Base-by-base conservation (phyloP, 495 filamentous ascomycete genomes). In the Rostrohypoxylon terebratum region DNA sequence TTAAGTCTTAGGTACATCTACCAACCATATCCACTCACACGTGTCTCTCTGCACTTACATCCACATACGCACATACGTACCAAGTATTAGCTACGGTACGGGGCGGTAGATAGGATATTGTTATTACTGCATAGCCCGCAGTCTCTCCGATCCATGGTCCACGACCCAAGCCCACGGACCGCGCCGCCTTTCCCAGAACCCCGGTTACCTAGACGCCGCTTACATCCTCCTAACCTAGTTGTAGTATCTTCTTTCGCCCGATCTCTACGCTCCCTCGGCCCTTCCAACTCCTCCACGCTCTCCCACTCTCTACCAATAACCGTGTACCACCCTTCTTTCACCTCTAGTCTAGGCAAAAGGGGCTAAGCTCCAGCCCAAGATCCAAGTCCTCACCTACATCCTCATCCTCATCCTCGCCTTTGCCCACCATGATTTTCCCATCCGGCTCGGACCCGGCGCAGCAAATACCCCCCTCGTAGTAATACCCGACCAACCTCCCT, bases 31-130 rank as follows among this genome's bases (percentile, higher is more conserved):
- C 42, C 42, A 45, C 42, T 20, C 42, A 45, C 42, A 45, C 42
- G 42, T 45, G 42, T 20, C 42, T 45, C 42, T 50, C 20, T 50
- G 18, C 21, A 25, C 47, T 23, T 50, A 50, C 47, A 50, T 50
- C 21, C 25, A 50, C 47, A 50, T 50, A 23, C 18, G n/a, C n/a
- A 50, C 47, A 1, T 11, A 23, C 44, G 1, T 48, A 48, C 16
- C 10, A 11, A 44, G 40, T n/a, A n/a, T n/a, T n/a, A 28, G 2
- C 28, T 28, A 28, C 28, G 28, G 28, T 28, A 5, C 28, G 28
- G 40, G 16, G 20, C n/a, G 16, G 16, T 13, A 20, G 42, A 45
- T 45, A 45, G 38, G 38, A 42, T 45, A 45, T 20, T 45, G 42
- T 18, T 45, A 45, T 50, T 13, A 21, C 47, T 25, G 47, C 47